phyloP scores from a whole-genome alignment of 768 basidiomycete species.

The Psilocybe cubensis region DNA sequence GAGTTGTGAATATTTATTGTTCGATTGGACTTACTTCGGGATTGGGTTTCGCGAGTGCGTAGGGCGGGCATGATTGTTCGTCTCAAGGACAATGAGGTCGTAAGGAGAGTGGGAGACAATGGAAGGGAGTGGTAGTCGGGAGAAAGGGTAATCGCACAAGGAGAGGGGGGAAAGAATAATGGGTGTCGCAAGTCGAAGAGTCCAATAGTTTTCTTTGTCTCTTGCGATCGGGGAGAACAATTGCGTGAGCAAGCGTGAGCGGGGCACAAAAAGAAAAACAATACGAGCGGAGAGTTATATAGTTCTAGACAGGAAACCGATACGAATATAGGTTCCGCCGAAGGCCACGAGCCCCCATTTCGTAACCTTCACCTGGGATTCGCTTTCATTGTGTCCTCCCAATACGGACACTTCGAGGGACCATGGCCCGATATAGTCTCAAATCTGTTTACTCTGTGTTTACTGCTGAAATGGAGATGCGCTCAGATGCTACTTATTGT shows the following conservation, averaged over 20 bases:
- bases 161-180: constrained; percentile 45
- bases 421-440: constrained; percentile 41
- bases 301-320: constrained; percentile 34
- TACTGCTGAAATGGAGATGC: constrained; percentile 39
- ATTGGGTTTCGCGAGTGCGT: constrained; percentile 77
- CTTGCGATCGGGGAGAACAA: constrained; percentile 59
- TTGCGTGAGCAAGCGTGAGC: constrained; percentile 46
- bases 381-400: constrained; percentile 36
- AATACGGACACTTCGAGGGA: constrained; percentile 32
- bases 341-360: constrained; percentile 40
- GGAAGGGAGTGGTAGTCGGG: constrained; percentile 7
- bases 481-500: constrained; percentile 43
- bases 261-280: constrained; percentile 63
- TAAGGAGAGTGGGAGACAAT: constrained; percentile 26
- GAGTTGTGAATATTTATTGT: constrained; percentile 1
- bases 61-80: constrained; percentile 72
- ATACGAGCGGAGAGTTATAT: constrained; percentile 60
- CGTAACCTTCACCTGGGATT: constrained; percentile 35
- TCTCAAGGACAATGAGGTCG: constrained; percentile 35
- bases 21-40: constrained; percentile 42
- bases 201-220: constrained; percentile 54
- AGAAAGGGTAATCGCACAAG: constrained; percentile 25
- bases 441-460: constrained; percentile 32
- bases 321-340: constrained; percentile 40
- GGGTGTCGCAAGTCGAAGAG: constrained; percentile 45